A percentile compares a stretch with the other conserved stretches of the same genome.
These are phyloP conservation scores for Calonectria crousiana DNA, from an alignment of 2,329 filamentous ascomycete genomes.

Conservation along the genomic window DNA sequence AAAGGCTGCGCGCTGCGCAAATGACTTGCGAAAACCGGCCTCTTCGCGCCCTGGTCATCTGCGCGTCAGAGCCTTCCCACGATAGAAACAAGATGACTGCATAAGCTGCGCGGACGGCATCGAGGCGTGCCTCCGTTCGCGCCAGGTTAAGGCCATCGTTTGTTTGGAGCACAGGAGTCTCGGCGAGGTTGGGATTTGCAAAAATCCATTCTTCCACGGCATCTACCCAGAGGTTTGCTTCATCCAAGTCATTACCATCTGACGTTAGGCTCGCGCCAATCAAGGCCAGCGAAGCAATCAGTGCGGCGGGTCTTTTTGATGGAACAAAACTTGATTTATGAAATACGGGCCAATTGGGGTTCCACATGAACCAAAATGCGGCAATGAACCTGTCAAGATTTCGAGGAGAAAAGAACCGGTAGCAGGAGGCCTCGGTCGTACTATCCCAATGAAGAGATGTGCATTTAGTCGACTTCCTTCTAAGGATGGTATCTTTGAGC, in stretches of 20 bases:
- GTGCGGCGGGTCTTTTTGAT: not conserved
- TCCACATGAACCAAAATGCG: slow-evolving; percentile 27
- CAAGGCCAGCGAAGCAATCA: slow-evolving; percentile 23
- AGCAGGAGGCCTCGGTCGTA: not conserved
- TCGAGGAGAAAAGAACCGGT: slow-evolving; percentile 24
- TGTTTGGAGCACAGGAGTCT: slow-evolving; percentile 9
- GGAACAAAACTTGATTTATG: slow-evolving; percentile 22
- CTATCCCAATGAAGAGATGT: not conserved
- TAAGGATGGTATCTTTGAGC: not conserved
- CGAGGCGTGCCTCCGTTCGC: slow-evolving; percentile 7
- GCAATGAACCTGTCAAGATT: slow-evolving; percentile 25
- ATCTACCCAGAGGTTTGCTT: slow-evolving; percentile 18
- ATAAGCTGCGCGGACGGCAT: slow-evolving; percentile 22
- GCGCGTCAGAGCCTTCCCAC: slow-evolving; percentile 17
- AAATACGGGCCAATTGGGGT: slow-evolving; percentile 32
- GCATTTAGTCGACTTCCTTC: not conserved
- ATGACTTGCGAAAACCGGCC: slow-evolving; percentile 18
- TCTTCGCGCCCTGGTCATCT: slow-evolving; percentile 14
- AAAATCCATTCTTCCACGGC: slow-evolving; percentile 26
- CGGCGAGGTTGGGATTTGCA: not conserved
- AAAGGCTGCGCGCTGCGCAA: slow-evolving; percentile 12
- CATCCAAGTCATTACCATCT: not conserved
- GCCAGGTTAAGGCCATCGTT: not conserved
- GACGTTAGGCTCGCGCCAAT: slow-evolving; percentile 24
- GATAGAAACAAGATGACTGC: slow-evolving; percentile 14